Evolutionary conservation across 202 grass and related monocot genomes (phyloP).

Genomic region (Panicum virgatum): DNA sequence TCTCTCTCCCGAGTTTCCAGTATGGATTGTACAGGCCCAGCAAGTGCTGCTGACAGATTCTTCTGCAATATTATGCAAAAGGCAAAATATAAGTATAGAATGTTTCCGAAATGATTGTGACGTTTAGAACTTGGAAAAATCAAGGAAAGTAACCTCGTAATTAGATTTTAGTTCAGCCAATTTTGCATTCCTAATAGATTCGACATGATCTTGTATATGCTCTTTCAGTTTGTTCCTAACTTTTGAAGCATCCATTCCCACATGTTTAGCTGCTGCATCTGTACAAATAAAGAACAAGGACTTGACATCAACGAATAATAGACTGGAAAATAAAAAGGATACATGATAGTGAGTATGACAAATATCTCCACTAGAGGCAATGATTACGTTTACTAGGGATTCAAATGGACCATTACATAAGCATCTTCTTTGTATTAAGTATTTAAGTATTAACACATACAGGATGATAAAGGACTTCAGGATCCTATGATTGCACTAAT

Average conservation of each 20-base stretch:
- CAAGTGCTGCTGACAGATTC: constrained; percentile 60
- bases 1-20: constrained; percentile 61
- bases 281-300: constrained; percentile 37
- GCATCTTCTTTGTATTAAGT: constrained; percentile 14
- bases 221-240: constrained; percentile 61
- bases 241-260: constrained; percentile 62
- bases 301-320: constrained; percentile 3
- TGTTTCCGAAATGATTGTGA: not conserved
- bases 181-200: constrained; percentile 51
- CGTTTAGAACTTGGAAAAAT: constrained; percentile 20
- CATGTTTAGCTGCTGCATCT: constrained; percentile 61
- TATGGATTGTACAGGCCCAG: constrained; percentile 69
- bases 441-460: not conserved
- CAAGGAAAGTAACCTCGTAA: constrained; percentile 62
- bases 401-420: not conserved
- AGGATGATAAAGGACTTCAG: constrained; percentile 12
- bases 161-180: constrained; percentile 63
- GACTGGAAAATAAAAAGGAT: not conserved
- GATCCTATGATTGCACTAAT: not conserved
- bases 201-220: constrained; percentile 59
- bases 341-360: not conserved
- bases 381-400: too few species aligned
- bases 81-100: constrained; percentile 15
- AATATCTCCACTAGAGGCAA: too few species aligned
- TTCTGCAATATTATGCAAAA: constrained; percentile 54